phyloP scores from a whole-genome alignment of 805 yeast species.

The Saccharomycopsis javanensis region DNA sequence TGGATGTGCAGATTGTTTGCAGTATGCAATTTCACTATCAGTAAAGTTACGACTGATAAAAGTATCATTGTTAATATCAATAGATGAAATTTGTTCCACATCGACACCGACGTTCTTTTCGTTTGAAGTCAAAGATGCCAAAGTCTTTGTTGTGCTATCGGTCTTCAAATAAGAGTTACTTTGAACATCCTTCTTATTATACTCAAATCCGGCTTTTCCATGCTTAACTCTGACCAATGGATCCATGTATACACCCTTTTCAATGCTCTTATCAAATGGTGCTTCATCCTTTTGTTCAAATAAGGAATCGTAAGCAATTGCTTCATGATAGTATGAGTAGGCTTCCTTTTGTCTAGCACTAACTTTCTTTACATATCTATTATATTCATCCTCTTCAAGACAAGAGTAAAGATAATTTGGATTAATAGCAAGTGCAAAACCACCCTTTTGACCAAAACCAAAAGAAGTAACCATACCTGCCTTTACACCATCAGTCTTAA shows the following conservation, averaged over 20 bases:
- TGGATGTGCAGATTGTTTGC: conserved; percentile 62
- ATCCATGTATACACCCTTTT: conserved; percentile 85
- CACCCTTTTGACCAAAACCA: conserved; percentile 99
- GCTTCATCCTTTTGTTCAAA: conserved; percentile 89
- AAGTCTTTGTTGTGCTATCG: conserved; percentile 17
- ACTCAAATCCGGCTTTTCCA: conserved; percentile 35
- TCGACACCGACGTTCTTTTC: conserved; percentile 86
- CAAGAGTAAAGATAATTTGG: conserved; percentile 89
- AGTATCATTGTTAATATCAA: conserved; percentile 82
- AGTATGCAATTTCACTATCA: conserved; percentile 65
- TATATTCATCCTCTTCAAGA: conserved; percentile 62
- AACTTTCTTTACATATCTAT: conserved; percentile 62
- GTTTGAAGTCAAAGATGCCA: conserved; percentile 22
- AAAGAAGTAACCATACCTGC: conserved; percentile 96
- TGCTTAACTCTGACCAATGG: conserved; percentile 74
- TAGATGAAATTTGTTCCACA: conserved; percentile 76
- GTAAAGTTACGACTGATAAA: conserved; percentile 92
- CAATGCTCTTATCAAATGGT: conserved; percentile 85
- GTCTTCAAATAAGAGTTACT: conserved; percentile 21
- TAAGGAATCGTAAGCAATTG: conserved; percentile 82
- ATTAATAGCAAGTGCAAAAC: conserved; percentile 83
- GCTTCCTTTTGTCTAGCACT: conserved; percentile 76
- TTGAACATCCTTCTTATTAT: conserved; percentile 44
- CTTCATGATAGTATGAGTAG: conserved; percentile 91
- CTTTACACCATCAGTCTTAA: conserved; percentile 94